Evolutionary conservation across 805 yeast species (phyloP).

Genomic region (Teunomyces panamensis): DNA sequence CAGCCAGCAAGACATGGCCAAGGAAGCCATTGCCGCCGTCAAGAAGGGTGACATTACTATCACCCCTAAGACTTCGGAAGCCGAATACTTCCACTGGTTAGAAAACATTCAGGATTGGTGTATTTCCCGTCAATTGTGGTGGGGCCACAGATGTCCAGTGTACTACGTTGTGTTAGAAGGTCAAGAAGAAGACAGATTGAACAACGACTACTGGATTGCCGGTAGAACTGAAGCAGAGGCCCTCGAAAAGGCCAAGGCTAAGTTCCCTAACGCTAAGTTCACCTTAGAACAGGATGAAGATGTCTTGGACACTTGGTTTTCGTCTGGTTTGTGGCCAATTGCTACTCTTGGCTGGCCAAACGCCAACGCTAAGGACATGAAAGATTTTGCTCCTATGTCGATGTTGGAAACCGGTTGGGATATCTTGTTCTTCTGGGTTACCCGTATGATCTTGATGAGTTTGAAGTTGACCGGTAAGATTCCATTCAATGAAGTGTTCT

Average conservation of each 20-base stretch:
- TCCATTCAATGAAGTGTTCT: conserved; percentile 95
- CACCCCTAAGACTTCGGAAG: conserved; percentile 84
- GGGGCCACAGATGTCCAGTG: conserved; percentile 99
- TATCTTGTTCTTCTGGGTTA: conserved; percentile 97
- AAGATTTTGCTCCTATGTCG: conserved; percentile 82
- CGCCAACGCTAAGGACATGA: conserved; percentile 61
- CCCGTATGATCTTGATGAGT: conserved; percentile 92
- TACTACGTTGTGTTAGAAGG: conserved; percentile 85
- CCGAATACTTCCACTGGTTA: conserved; percentile 93
- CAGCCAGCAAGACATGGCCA: conserved; percentile 83
- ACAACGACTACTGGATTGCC: conserved; percentile 84
- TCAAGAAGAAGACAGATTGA: conserved; percentile 51
- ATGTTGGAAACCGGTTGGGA: conserved; percentile 99
- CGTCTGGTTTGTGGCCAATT: conserved; percentile 97
- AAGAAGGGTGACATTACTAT: conserved; percentile 76
- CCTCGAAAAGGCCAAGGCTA: conserved; percentile 67
- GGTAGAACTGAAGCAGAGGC: conserved; percentile 87
- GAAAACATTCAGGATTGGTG: conserved; percentile 98
- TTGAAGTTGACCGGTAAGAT: conserved; percentile 84
- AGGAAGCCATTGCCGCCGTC: conserved; percentile 82
- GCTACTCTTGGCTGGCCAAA: conserved; percentile 97
- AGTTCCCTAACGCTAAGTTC: conserved; percentile 67
- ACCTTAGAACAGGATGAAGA: conserved; percentile 94
- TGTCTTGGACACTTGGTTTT: conserved; percentile 98
- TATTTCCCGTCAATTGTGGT: conserved; percentile 86